phyloP scores from a whole-genome alignment of 2,329 filamentous ascomycete genomes.

The Phialophora tarda region DNA sequence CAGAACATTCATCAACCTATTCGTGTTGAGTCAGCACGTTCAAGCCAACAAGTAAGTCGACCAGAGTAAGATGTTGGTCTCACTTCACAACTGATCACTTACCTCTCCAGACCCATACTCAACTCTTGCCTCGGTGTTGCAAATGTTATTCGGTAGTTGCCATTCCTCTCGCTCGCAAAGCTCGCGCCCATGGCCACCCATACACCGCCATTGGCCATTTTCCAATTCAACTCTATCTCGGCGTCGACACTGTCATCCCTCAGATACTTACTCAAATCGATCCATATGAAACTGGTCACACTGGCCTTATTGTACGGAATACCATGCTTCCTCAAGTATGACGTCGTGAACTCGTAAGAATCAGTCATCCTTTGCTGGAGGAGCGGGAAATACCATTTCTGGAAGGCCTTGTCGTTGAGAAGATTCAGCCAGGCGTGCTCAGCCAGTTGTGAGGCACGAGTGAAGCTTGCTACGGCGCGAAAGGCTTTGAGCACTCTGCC shows the following conservation, averaged over 20 bases:
- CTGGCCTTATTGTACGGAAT: conserved; percentile 33
- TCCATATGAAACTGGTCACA: conserved; percentile 35
- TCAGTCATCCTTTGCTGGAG: conserved; percentile 31
- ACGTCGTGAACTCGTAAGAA: conserved; percentile 31
- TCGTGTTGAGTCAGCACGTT: not conserved
- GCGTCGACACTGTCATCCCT: conserved; percentile 26
- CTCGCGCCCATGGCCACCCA: conserved; percentile 33
- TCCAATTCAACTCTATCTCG: conserved; percentile 31
- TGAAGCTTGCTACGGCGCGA: conserved; percentile 52
- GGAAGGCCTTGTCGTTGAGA: conserved; percentile 29
- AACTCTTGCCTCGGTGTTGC: conserved; percentile 33
- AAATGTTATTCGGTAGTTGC: conserved; percentile 36
- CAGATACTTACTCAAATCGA: conserved; percentile 32
- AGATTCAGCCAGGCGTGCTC: conserved; percentile 43
- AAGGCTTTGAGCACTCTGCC: conserved; percentile 48
- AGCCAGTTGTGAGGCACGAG: conserved; percentile 54
- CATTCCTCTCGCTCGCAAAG: conserved; percentile 33
- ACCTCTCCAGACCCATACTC: conserved; percentile 31
- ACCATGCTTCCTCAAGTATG: conserved; percentile 19
- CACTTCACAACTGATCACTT: conserved; percentile 10
- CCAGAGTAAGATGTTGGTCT: not conserved
- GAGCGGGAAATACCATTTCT: conserved; percentile 31
- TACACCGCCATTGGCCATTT: conserved; percentile 32
- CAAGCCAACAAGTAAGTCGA: not conserved
- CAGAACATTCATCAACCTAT: conserved; percentile 26